A percentile compares a stretch with the other conserved stretches of the same genome.
Conservation (phyloP, 2,329 filamentous ascomycete species). For the Fusarium vanettenii region DNA sequence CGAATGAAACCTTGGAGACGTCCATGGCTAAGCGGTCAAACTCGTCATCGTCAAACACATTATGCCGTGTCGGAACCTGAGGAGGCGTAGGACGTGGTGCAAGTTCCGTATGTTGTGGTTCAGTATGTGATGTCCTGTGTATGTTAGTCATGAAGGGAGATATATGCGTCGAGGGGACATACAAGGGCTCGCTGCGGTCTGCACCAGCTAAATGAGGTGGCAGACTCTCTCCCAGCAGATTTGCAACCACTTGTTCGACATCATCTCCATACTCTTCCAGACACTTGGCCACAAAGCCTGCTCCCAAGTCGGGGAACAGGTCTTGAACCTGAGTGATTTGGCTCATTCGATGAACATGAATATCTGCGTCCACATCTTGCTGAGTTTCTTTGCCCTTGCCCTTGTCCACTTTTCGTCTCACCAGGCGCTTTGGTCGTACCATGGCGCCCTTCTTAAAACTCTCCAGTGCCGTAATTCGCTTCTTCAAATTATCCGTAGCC, state of each 20-base stretch:
- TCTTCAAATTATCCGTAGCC: constrained; percentile 66
- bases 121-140: constrained; percentile 44
- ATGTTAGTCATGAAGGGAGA: constrained; percentile 28
- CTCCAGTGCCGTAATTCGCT: constrained; percentile 70
- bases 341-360: constrained; percentile 85
- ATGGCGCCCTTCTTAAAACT: constrained; percentile 68
- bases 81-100: constrained; percentile 71
- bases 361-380: constrained; percentile 55
- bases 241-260: constrained; percentile 82
- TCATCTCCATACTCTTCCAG: constrained; percentile 83
- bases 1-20: constrained; percentile 78
- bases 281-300: constrained; percentile 82
- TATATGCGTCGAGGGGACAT: constrained; percentile 43
- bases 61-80: constrained; percentile 70
- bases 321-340: constrained; percentile 93
- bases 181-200: constrained; percentile 74
- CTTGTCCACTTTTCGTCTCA: constrained; percentile 71
- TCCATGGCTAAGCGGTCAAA: constrained; percentile 78
- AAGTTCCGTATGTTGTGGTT: constrained; percentile 52
- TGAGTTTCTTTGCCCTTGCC: constrained; percentile 66
- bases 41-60: constrained; percentile 84
- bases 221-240: constrained; percentile 82
- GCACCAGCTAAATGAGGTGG: constrained; percentile 73
- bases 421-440: constrained; percentile 62
- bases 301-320: constrained; percentile 87